Conservation (phyloP, 306 rosid species). For the Gillenia trifoliata region DNA sequence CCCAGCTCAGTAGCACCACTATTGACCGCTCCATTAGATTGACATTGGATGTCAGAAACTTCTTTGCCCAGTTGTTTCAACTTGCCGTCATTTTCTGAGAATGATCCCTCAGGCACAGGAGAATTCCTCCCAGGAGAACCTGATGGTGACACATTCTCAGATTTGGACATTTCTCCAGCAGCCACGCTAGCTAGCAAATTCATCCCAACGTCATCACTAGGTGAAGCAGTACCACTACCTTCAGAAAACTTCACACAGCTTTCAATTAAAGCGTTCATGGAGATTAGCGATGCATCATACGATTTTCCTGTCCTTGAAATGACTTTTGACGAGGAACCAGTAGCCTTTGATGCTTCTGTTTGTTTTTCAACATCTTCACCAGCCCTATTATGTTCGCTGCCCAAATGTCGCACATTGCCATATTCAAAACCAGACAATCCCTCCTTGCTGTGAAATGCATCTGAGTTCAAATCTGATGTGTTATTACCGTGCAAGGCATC, state of each 20-base stretch:
- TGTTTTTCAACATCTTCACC: slow-evolving; percentile 38
- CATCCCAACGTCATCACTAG: slow-evolving; percentile 79
- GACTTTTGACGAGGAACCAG: slow-evolving; percentile 45
- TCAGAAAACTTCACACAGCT: slow-evolving; percentile 78
- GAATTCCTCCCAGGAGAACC: slow-evolving; percentile 55
- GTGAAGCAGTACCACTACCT: slow-evolving; percentile 30
- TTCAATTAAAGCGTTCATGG: slow-evolving; percentile 73
- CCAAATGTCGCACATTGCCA: slow-evolving; percentile 42
- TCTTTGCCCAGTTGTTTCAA: slow-evolving; percentile 29
- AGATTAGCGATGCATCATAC: slow-evolving; percentile 64
- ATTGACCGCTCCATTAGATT: slow-evolving; percentile 13
- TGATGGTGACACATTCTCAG: slow-evolving; percentile 45
- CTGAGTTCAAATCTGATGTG: slow-evolving; percentile 41
- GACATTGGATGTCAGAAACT: slow-evolving; percentile 27
- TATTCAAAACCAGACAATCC: slow-evolving; percentile 52
- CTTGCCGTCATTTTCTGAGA: slow-evolving; percentile 31
- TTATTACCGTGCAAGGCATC: slow-evolving; percentile 38
- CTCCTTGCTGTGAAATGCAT: slow-evolving; percentile 51
- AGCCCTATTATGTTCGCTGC: slow-evolving; percentile 37
- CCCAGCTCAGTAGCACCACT: slow-evolving; percentile 13
- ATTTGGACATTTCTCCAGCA: slow-evolving; percentile 65
- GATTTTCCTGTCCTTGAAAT: slow-evolving; percentile 42
- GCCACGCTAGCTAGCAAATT: slow-evolving; percentile 95
- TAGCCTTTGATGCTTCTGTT: slow-evolving; percentile 38
- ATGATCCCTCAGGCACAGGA: slow-evolving; percentile 36